phyloP scores from a whole-genome alignment of 148 eudicot genomes.

The Talinum fruticosum region DNA sequence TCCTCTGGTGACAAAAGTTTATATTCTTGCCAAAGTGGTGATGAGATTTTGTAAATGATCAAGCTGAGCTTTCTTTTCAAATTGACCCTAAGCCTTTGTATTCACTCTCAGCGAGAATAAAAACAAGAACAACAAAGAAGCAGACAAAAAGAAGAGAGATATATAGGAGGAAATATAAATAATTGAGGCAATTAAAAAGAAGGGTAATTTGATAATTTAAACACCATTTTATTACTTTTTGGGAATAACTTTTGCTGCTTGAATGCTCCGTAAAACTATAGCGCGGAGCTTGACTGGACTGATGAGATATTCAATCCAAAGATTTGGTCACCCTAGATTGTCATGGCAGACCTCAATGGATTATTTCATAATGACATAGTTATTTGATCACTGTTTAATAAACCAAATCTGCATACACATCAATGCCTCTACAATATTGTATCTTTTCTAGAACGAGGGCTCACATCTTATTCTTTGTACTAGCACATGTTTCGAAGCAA shows the following conservation, averaged over 20 bases:
- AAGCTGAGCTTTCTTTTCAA: background rate
- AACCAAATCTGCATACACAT: background rate
- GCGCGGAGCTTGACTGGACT: background rate
- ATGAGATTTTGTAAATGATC: background rate
- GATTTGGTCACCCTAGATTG: background rate
- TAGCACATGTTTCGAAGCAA: background rate
- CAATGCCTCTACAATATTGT: background rate
- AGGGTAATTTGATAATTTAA: background rate
- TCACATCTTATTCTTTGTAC: background rate
- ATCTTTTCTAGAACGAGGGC: background rate
- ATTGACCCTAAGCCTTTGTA: background rate
- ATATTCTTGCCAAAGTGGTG: background rate
- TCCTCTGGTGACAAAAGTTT: background rate
- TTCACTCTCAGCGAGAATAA: background rate
- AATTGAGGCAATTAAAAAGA: background rate
- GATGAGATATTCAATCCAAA: background rate
- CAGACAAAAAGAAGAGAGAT: background rate
- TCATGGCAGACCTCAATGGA: background rate
- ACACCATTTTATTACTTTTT: background rate
- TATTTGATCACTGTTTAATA: background rate
- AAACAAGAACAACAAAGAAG: background rate
- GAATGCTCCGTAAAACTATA: background rate
- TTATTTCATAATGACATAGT: background rate
- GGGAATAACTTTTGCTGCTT: background rate
- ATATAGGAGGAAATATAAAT: background rate